A percentile compares a stretch with the other conserved stretches of the same genome.
phyloP scores from a whole-genome alignment of 495 filamentous ascomycete genomes.

The Hypoxylon cercidicola region DNA sequence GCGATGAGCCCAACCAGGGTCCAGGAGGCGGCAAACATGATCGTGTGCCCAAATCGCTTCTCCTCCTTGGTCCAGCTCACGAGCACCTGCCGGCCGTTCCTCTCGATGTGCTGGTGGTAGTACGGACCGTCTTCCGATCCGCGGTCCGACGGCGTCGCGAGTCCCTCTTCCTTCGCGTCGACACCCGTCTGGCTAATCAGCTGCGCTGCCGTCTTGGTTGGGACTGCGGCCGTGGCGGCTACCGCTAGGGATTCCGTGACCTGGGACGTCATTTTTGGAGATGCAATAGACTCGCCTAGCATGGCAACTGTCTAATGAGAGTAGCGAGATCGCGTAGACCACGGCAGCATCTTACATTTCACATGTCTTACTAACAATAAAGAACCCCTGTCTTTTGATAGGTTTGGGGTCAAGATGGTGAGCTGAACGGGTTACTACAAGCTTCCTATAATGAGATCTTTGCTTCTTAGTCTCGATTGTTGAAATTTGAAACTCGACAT shows the following conservation, averaged over 20 bases:
- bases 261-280: slow-evolving; percentile 28
- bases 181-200: slow-evolving; percentile 8
- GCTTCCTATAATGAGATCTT: slow-evolving; percentile 7
- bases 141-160: slow-evolving; percentile 12
- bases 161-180: slow-evolving; percentile 9
- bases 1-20: slow-evolving; percentile 33
- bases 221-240: slow-evolving; percentile 6
- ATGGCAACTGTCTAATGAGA: too few species aligned
- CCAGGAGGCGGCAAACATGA: slow-evolving; percentile 27
- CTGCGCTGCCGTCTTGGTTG: slow-evolving; percentile 22
- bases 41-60: slow-evolving; percentile 30
- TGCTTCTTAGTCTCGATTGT: too few species aligned
- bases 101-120: slow-evolving; percentile 27
- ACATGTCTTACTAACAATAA: too few species aligned
- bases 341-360: too few species aligned
- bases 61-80: slow-evolving; percentile 35
- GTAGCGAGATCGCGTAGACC: too few species aligned
- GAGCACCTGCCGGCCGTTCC: slow-evolving; percentile 21
- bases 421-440: slow-evolving; percentile 5
- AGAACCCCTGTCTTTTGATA: too few species aligned
- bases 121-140: slow-evolving; percentile 11
- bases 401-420: slow-evolving; percentile 22
- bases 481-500: too few species aligned
- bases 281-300: too few species aligned
- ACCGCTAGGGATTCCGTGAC: slow-evolving; percentile 28